Conservation (phyloP, 306 rosid species). For the Vigna reflexopilosa region DNA sequence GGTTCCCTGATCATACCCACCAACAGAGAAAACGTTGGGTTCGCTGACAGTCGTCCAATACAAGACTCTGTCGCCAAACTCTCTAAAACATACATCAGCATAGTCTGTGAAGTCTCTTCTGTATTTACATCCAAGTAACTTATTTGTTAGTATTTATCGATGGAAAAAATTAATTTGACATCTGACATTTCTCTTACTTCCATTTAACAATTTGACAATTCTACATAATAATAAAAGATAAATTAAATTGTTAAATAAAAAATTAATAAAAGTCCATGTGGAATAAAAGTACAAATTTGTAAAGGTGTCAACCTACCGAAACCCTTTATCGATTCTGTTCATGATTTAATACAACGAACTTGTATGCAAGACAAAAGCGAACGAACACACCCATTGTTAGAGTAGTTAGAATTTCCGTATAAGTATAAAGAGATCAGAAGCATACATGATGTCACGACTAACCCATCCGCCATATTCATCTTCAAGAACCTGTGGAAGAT, state of each 20-base stretch:
- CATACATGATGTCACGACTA: constrained; percentile 62
- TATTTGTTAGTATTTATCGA: not conserved
- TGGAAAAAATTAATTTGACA: too few relatives aligned
- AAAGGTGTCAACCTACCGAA: too few relatives aligned
- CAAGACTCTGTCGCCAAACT: constrained; percentile 76
- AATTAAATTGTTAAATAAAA: too few relatives aligned
- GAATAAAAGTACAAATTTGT: too few relatives aligned
- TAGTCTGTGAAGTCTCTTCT: constrained; percentile 75
- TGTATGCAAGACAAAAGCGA: not conserved
- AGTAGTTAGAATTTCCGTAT: not conserved
- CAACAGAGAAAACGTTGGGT: constrained; percentile 51
- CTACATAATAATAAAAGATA: too few relatives aligned
- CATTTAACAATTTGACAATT: too few relatives aligned
- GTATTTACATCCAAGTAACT: constrained; percentile 46
- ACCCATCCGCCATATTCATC: constrained; percentile 91
- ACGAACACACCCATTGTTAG: not conserved
- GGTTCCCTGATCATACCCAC: constrained; percentile 59
- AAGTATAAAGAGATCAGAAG: constrained; percentile 5
- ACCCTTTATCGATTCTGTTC: not conserved
- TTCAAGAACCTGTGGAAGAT: constrained; percentile 79
- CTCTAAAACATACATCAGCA: constrained; percentile 75
- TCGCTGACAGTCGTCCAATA: constrained; percentile 74
- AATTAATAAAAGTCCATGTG: too few relatives aligned
- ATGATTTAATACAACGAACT: not conserved
- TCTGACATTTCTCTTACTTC: too few relatives aligned